Conservation (phyloP, 257 asterid genomes). For the Solanum sitiens region DNA sequence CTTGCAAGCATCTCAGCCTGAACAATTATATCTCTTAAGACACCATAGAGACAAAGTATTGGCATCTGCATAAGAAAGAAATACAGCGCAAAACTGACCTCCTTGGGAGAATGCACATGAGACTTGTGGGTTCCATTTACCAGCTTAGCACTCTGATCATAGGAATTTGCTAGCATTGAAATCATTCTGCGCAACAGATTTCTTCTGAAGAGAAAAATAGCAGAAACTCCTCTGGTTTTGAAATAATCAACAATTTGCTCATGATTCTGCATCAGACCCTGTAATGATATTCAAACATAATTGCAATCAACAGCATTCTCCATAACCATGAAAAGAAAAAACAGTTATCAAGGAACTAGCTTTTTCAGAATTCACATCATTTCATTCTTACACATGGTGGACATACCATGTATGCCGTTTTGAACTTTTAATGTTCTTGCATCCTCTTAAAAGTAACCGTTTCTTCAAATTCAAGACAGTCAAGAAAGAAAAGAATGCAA, state of each 20-base stretch:
- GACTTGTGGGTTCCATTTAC: slow-evolving; percentile 96
- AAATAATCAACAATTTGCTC: slow-evolving; percentile 72
- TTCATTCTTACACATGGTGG: background rate
- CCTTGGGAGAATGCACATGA: slow-evolving; percentile 72
- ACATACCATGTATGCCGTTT: background rate
- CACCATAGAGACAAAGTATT: background rate
- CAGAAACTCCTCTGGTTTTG: slow-evolving; percentile 70
- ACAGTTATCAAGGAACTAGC: background rate
- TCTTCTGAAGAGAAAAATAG: slow-evolving; percentile 81
- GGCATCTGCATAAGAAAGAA: background rate
- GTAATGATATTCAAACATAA: slow-evolving; percentile 12
- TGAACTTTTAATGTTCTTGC: background rate
- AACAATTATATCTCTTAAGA: background rate
- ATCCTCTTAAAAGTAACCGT: background rate
- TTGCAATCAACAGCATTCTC: background rate
- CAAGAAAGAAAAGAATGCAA: background rate
- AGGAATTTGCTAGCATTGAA: slow-evolving; percentile 81
- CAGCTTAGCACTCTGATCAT: slow-evolving; percentile 72
- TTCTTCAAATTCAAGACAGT: background rate
- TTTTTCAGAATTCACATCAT: background rate
- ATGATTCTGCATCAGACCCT: slow-evolving; percentile 86
- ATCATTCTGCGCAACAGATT: slow-evolving; percentile 83
- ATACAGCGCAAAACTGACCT: slow-evolving; percentile 30
- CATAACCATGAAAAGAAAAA: background rate
- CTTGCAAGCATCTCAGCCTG: slow-evolving; percentile 87